A percentile compares a stretch with the other conserved stretches of the same genome.
Evolutionary conservation across 2,329 filamentous ascomycete genomes (phyloP).

Genomic region (Cadophora sp.): DNA sequence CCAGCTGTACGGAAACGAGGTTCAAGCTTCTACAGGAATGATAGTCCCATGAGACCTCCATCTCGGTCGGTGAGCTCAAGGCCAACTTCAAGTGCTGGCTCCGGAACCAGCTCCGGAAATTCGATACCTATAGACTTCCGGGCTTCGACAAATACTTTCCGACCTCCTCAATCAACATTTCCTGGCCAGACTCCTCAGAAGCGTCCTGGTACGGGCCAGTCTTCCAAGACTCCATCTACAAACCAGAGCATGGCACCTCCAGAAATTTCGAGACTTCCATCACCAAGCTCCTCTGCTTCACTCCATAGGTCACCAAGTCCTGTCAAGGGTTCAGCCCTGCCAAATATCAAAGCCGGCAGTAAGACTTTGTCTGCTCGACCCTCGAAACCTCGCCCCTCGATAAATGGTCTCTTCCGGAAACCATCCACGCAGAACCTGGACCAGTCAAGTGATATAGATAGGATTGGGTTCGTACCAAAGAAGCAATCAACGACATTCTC

Average conservation of each 20-base stretch:
- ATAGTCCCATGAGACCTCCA: slow-evolving; percentile 59
- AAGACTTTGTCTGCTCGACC: slow-evolving; percentile 56
- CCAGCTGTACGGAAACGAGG: slow-evolving; percentile 70
- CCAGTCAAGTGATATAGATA: slow-evolving; percentile 38
- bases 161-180: slow-evolving; percentile 50
- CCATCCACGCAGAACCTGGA: slow-evolving; percentile 55
- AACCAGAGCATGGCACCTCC: slow-evolving; percentile 34
- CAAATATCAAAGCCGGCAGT: slow-evolving; percentile 48
- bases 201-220: slow-evolving; percentile 45
- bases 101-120: slow-evolving; percentile 51
- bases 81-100: slow-evolving; percentile 61
- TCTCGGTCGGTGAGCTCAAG: slow-evolving; percentile 58
- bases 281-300: slow-evolving; percentile 32
- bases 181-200: slow-evolving; percentile 53
- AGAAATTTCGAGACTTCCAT: slow-evolving; percentile 23
- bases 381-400: slow-evolving; percentile 58
- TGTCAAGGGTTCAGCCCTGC: slow-evolving; percentile 43
- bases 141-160: slow-evolving; percentile 53
- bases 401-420: slow-evolving; percentile 62
- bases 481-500: slow-evolving; percentile 40
- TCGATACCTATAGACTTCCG: slow-evolving; percentile 50
- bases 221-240: slow-evolving; percentile 47
- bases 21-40: slow-evolving; percentile 75
- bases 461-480: slow-evolving; percentile 36
- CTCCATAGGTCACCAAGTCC: slow-evolving; percentile 47